Evolutionary conservation across 495 filamentous ascomycete species (phyloP), one percentile per base, ranked within the genome.

Genomic region (Talaromyces proteolyticus): DNA sequence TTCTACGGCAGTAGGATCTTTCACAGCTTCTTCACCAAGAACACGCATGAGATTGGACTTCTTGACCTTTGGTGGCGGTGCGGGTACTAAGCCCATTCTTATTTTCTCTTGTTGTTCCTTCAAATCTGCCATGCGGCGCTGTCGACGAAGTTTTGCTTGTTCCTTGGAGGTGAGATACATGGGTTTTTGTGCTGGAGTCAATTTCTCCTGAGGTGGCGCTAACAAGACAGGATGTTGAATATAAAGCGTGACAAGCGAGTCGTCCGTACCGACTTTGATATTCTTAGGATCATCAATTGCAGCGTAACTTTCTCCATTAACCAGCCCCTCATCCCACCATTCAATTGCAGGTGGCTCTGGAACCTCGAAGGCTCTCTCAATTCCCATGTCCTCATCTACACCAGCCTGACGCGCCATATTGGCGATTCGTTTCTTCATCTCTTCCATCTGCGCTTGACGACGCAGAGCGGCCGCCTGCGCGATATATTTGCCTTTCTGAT

Each of bases 61-160:
- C 68, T 95, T 96, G 56, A 96, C 86, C 64, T 96, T 96, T 8
- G 93, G 92, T 20, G 92, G 85, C 6, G 90, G 88, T 5, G 94
- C 88, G 2, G 89, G 88, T 50, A 89, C 84, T 6, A 98, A 81
- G 44, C 93, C 93, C 3, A 98, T 75, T 36, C 91, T 76, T 50
- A 96, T 90, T 75, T 97, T 96, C 46, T 91, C 91, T 67, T 98
- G 93, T 52, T 91, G 84, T 69, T 97, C 93, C 64, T 97, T 96
- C 50, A 94, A 74, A 37, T 94, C 86, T 29, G 85, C 89, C 79
- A 93, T 91, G 42, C 94, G 84, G 46, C 88, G 81, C 66, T 96
- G 91, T 6, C 94, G 84, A 24, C 93, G 86, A 38, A 93, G 74
- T 61, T 99, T 99, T 36, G 86, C 82, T 65, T 91, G 88, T 67